Base-by-base conservation (phyloP, 495 filamentous ascomycete genomes). In the Venustampulla echinocandica region DNA sequence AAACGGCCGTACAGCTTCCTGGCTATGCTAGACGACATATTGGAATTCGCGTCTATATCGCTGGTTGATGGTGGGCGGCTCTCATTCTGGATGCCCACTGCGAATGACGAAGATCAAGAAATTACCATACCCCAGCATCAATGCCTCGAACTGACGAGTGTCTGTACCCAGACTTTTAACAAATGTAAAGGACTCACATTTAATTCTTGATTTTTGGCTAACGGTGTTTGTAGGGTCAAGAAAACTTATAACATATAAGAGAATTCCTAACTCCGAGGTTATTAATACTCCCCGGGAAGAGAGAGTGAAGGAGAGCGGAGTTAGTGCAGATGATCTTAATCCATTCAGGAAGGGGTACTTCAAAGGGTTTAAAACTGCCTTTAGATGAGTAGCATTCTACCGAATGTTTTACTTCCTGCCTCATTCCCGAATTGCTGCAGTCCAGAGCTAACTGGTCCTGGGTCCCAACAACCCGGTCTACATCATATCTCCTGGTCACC, bases 81-180 rank as follows among this genome's bases (percentile, higher is more conserved):
- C 1, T 84, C 79, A 7, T 88, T 99, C 70, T 99, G 92, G 92
- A 96, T 97, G 89, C 92, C 92, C 0, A 94, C 89, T 1, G 79
- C 87, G 0, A 90, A 86, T 59, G 87, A 92, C 42, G 76, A 75
- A 42, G 69, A 75, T 35, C 61, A 61, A 52, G 84, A 89, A 55
- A 74, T 95, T 6, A 68, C 76, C 0, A 74, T 93, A 13, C 92
- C 92, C 1, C 75, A 69, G 42, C 87, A 96, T 61, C 81, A 82
- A 4, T 76, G 78, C 37, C 61, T 99, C 18, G 75, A 86, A 58
- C 60, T 92, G n/a, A 68, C 89, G 23, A 79, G 73, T 42, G 78
- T 90, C 22, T 93, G 86, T 56, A 80, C 84, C 27, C 92, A 98
- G 61, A 60, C 71, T 2, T 99, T 99, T 52, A 85, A 82, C 54